Evolutionary conservation across 495 filamentous ascomycete species (phyloP).

Genomic region (Poronia punctata): DNA sequence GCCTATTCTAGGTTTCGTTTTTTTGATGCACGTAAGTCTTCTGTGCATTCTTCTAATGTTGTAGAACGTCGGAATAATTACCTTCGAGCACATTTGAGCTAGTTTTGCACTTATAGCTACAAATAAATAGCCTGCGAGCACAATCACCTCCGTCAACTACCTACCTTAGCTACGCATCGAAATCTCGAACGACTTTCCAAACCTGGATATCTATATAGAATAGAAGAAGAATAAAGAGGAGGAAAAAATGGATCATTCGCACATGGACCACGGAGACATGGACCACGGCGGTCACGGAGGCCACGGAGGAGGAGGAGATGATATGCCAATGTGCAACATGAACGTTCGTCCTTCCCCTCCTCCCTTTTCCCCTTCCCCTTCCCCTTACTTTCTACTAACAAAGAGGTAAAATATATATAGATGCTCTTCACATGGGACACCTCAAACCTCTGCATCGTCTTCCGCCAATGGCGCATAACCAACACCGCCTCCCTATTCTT

Average conservation of each 20-base stretch:
- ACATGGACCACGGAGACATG: constrained; percentile 54
- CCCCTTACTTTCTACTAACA: constrained; percentile 2
- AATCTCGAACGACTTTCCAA: not conserved
- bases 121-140: no score
- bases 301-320: constrained; percentile 13
- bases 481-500: constrained; percentile 64
- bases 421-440: constrained; percentile 98
- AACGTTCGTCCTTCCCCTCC: constrained; percentile 48
- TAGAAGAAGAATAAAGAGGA: no score
- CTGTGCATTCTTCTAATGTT: no score
- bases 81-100: constrained; percentile 27
- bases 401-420: constrained; percentile 32
- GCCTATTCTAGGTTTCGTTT: no score
- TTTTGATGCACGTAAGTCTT: no score
- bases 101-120: constrained; percentile 13
- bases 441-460: constrained; percentile 88
- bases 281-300: constrained; percentile 28
- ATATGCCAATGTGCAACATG: constrained; percentile 62
- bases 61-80: no score
- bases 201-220: constrained; percentile 9
- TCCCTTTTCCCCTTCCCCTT: not conserved
- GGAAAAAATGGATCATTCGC: constrained; percentile 37
- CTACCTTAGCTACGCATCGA: not conserved
- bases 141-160: constrained; percentile 1
- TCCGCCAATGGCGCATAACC: constrained; percentile 79